Base-by-base conservation (phyloP, 2,329 filamentous ascomycete genomes). In the Sporothrix protearum region DNA sequence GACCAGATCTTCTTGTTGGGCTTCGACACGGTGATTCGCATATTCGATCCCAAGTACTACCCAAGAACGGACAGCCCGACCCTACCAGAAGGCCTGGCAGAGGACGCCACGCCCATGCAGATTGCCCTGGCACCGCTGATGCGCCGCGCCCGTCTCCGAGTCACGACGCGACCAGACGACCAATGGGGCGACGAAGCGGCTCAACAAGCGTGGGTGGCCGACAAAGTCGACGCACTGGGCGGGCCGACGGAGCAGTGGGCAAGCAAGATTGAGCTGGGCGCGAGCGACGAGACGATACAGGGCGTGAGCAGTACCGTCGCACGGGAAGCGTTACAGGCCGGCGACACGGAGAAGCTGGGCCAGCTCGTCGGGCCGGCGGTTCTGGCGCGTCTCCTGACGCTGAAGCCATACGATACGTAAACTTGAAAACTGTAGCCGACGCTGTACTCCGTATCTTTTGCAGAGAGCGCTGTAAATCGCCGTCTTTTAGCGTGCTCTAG, bases 21-120 rank as follows among this genome's bases (percentile, higher is more conserved):
- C 36, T 95, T 89, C 78, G 92, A 95, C 76, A 95, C 92, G 0
- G 81, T 94, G 7, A 87, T 91, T 19, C 86, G 92, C 25, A 88
- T 95, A 69, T 87, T 92, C 70, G 83, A 92, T 66, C 86, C 90
- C 0, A 92, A 91, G 78, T 95, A 95, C 80, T 93, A 93, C 77
- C 30, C 67, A 2, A 16, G 25, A 0, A 14, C 57, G 22, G 49
- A 78, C 70, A 74, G 9, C 30, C 16, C n/a, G 5, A 12, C n/a
- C 66, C 2, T 51, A 28, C 28, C 63, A 71, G 55, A 6, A 33
- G 70, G 2, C 14, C 72, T 14, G 69, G 71, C 0, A 0, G 57
- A 42, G 16, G 12, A 61, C 9, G 69, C 63, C 68, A 75, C 75
- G n/a, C 82, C 77, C 76, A 86, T 91, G 73, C 82, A 87, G 14